Evolutionary conservation across 2,329 filamentous ascomycete genomes (phyloP).

Genomic region (Curvularia verruculosa): DNA sequence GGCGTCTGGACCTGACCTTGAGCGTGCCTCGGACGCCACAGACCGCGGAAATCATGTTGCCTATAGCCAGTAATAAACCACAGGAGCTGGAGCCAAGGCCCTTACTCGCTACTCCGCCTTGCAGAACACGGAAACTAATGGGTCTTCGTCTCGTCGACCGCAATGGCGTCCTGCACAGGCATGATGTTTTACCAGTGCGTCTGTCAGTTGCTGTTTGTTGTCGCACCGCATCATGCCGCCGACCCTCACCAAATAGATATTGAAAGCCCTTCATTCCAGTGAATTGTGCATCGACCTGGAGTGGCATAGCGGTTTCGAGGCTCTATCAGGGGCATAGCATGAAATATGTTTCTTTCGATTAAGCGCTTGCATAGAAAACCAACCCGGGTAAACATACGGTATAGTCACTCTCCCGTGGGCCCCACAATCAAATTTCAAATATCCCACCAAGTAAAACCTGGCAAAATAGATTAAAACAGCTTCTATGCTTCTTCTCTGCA

Average conservation of each 20-base stretch:
- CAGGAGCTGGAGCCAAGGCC: not conserved
- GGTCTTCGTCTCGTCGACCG: not conserved
- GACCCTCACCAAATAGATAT: not conserved
- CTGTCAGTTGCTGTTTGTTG: not conserved
- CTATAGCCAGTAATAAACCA: not conserved
- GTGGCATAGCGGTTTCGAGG: not conserved
- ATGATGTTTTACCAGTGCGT: not conserved
- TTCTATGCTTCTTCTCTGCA: conserved; percentile 18
- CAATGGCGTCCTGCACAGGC: not conserved
- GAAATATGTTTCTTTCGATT: not conserved
- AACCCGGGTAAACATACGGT: conserved; percentile 22
- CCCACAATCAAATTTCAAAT: conserved; percentile 21
- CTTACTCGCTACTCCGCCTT: not conserved
- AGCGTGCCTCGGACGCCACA: not conserved
- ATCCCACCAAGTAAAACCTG: conserved; percentile 16
- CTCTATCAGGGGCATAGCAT: not conserved
- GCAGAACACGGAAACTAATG: not conserved
- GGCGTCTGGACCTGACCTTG: not conserved
- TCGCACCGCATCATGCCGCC: not conserved
- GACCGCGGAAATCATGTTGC: not conserved
- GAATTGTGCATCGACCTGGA: not conserved
- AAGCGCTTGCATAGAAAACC: not conserved
- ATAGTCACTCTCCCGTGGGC: conserved; percentile 5
- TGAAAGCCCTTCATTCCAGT: not conserved
- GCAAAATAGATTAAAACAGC: conserved; percentile 10